phyloP scores from a whole-genome alignment of 495 filamentous ascomycete genomes.

The Evansstolkia leycettana region DNA sequence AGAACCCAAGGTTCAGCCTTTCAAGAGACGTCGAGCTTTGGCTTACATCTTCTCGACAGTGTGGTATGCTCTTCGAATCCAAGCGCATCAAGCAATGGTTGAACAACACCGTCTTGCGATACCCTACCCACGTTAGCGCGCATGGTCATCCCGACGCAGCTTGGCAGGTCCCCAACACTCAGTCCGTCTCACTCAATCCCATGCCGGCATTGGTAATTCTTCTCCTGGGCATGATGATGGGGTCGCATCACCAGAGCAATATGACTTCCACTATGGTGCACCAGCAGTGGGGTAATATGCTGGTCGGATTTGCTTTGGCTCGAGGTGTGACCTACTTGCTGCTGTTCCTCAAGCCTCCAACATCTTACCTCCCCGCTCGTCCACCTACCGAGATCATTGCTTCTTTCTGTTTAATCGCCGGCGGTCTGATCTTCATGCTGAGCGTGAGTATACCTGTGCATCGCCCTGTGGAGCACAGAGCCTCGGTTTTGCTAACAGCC shows the following conservation, averaged over 20 bases:
- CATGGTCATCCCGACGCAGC: slow-evolving; percentile 35
- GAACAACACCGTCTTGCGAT: slow-evolving; percentile 46
- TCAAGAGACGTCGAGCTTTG: too few species aligned
- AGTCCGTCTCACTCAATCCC: slow-evolving; percentile 74
- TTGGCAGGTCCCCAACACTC: slow-evolving; percentile 50
- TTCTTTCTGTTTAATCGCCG: slow-evolving; percentile 76
- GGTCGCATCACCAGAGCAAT: slow-evolving; percentile 73
- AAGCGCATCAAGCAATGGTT: slow-evolving; percentile 53
- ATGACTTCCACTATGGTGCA: slow-evolving; percentile 89
- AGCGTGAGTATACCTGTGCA: slow-evolving; percentile 54
- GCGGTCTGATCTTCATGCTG: slow-evolving; percentile 87
- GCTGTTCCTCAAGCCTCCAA: slow-evolving; percentile 70
- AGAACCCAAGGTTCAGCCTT: slow-evolving; percentile 11
- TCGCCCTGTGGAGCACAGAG: background rate
- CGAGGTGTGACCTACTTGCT: slow-evolving; percentile 70
- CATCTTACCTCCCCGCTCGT: slow-evolving; percentile 68
- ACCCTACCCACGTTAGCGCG: slow-evolving; percentile 11
- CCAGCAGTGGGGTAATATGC: slow-evolving; percentile 82
- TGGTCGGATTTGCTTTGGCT: slow-evolving; percentile 70
- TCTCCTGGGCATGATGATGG: slow-evolving; percentile 88
- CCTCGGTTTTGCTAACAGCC: slow-evolving; percentile 6
- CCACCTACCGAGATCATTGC: slow-evolving; percentile 85
- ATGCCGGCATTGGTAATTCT: slow-evolving; percentile 79
- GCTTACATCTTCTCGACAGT: slow-evolving; percentile 25
- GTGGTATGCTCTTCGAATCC: slow-evolving; percentile 92